phyloP scores from a whole-genome alignment of 176 grass and related monocot species.

The Tillandsia leiboldiana region DNA sequence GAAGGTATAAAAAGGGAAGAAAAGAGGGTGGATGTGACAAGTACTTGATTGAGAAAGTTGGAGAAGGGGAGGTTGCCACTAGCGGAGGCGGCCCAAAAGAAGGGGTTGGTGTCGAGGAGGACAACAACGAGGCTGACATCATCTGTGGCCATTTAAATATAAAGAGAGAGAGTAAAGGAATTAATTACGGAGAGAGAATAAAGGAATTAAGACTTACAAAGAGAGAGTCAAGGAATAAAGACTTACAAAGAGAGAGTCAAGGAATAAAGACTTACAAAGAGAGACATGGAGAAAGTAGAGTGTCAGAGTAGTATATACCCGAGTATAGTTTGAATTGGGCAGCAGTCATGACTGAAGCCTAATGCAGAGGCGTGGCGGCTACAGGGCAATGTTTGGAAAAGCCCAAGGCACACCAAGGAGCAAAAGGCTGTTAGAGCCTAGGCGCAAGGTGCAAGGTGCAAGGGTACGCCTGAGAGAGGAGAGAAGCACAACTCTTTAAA shows the following conservation, averaged over 20 bases:
- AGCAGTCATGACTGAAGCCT: constrained; percentile 24
- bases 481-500: no score
- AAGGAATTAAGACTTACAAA: background rate
- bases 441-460: no score
- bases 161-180: background rate
- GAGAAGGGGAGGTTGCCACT: constrained; percentile 46
- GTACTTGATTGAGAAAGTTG: constrained; percentile 63
- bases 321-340: constrained; percentile 59
- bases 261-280: no score
- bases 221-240: background rate
- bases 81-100: constrained; percentile 57
- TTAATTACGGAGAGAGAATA: background rate
- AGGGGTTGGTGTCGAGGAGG: constrained; percentile 79
- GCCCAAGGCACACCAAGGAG: no score
- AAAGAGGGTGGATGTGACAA: background rate
- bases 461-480: no score
- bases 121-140: constrained; percentile 74
- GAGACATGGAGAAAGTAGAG: background rate
- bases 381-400: no score
- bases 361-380: no score
- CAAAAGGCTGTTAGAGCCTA: no score
- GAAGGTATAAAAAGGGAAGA: no score
- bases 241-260: background rate
- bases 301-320: constrained; percentile 25
- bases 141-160: constrained; percentile 26